Percentiles rank a stretch among this genome's conserved stretches.
Conservation (phyloP, 148 eudicot genomes). For the Rheum nobile region DNA sequence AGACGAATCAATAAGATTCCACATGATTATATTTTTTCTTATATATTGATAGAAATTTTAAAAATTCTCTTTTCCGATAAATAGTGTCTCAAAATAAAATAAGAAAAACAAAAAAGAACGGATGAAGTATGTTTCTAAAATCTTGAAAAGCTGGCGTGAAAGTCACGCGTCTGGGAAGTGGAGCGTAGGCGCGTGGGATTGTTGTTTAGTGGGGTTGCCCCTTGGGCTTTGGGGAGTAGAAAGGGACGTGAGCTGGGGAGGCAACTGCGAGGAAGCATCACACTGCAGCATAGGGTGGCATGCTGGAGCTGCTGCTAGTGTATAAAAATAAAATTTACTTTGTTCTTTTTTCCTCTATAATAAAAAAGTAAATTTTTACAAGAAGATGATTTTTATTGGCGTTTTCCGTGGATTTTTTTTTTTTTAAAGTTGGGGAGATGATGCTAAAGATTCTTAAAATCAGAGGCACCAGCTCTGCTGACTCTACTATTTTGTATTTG, state of each 20-base stretch:
- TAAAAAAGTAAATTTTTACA: too few species aligned
- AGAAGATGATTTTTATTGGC: background rate
- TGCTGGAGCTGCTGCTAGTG: background rate
- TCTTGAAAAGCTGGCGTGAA: background rate
- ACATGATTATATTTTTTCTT: too few species aligned
- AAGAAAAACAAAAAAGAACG: too few species aligned
- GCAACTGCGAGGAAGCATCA: conserved; percentile 6
- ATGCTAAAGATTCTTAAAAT: background rate
- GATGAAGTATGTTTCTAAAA: background rate
- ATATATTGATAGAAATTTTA: too few species aligned
- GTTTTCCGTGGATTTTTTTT: background rate
- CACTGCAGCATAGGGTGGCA: conserved; percentile 6
- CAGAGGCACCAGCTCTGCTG: background rate
- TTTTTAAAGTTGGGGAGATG: background rate
- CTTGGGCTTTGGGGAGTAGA: background rate
- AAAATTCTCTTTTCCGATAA: too few species aligned
- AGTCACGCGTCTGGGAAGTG: background rate
- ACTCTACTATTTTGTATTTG: background rate
- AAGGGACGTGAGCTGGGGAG: conserved; percentile 3
- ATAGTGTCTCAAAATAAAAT: too few species aligned
- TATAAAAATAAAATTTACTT: too few species aligned
- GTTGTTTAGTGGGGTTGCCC: background rate
- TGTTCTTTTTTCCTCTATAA: too few species aligned
- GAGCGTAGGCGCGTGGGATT: background rate
- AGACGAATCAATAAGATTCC: too few species aligned